Base-by-base conservation (phyloP, 495 filamentous ascomycete genomes). In the Trichoderma orchidacearum region DNA sequence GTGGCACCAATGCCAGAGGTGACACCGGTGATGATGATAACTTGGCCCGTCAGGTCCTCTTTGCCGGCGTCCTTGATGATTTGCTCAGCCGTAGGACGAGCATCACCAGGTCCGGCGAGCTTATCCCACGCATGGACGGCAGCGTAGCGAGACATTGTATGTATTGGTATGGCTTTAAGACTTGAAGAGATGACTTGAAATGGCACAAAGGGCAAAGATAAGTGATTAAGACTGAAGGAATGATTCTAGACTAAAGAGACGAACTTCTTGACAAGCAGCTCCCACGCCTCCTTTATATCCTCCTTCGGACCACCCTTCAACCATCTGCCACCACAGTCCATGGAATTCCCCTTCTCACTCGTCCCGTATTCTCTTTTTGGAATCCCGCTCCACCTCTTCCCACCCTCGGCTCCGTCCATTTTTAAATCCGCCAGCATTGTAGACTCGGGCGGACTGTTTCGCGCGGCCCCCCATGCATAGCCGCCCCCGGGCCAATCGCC, bases 1-100 rank as follows among this genome's bases (percentile, higher is more conserved):
- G 78, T 70, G 36, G 75, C 63, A 3, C 77, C 77, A 8, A 80
- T 71, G 5, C 77, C 78, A 2, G 73, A 72, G 2, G 75, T 76
- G 38, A 69, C 70, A 9, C 78, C 79, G 0, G 78, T 80, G 55
- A 81, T 70, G n/a, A 80, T 61, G 36, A 74, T 64, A 38, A 76
- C 69, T 62, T 79, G 78, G 63, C 69, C 71, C 3, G 48, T 51
- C 30, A 75, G 63, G 57, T 61, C 63, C 13, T 72, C 56, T 15
- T 77, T 58, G 36, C 63, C 59, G 54, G 73, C 68, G 61, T 79
- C 73, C 38, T 70, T 52, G 56, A 78, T 59, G 53, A 79, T 68
- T 51, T 76, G 65, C 27, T 70, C 52, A 25, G 71, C 73, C 8
- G 75, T 77, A 18, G 72, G 74, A n/a, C 74, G 69, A n/a, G 68